Evolutionary conservation across 371 early-diverging fungal genomes (phyloP).

Genomic region (Funneliformis caledonium): DNA sequence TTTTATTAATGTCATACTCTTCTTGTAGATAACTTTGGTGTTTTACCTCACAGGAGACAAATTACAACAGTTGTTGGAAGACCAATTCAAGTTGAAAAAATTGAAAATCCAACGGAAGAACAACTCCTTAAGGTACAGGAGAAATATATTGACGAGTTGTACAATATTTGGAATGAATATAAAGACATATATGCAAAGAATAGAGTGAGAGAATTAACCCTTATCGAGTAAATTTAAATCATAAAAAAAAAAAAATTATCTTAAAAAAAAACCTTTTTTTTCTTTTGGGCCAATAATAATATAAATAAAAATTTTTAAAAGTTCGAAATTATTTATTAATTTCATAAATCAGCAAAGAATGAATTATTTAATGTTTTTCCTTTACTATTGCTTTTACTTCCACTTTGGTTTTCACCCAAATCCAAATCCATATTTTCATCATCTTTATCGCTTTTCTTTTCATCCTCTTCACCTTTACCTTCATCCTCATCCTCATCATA

Average conservation of each 20-base stretch:
- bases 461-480: constrained; percentile 43
- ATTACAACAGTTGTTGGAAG: constrained; percentile 56
- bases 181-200: constrained; percentile 70
- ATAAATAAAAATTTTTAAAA: not conserved
- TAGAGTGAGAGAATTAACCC: constrained; percentile 59
- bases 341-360: constrained; percentile 10
- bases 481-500: constrained; percentile 53
- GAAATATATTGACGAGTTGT: constrained; percentile 70
- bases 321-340: not conserved
- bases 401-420: not conserved
- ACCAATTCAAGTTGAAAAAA: constrained; percentile 62
- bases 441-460: constrained; percentile 41
- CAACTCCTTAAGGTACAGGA: constrained; percentile 66
- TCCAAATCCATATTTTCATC: constrained; percentile 32
- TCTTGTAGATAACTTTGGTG: constrained; percentile 26
- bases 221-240: constrained; percentile 52
- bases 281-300: not conserved
- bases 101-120: constrained; percentile 66
- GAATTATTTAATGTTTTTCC: not conserved
- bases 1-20: not conserved
- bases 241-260: not conserved
- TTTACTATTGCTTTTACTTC: not conserved
- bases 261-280: not conserved
- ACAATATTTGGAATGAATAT: constrained; percentile 65
- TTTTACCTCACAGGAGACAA: constrained; percentile 35